Conservation (phyloP, 495 filamentous ascomycete species). For the Corynascus novoguineensis region DNA sequence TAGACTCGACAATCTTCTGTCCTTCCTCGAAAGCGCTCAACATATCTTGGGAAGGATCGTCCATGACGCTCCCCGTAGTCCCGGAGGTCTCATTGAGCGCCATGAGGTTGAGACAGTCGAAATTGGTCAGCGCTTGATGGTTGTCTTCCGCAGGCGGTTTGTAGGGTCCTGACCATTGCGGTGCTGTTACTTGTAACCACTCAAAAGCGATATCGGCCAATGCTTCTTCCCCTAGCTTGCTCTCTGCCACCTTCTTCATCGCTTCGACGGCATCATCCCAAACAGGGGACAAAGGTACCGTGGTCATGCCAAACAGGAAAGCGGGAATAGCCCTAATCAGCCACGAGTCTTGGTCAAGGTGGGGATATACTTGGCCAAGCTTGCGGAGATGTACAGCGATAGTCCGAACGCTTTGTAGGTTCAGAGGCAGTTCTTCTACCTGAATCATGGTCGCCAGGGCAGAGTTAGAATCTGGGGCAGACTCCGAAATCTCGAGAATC, state of each 20-base stretch:
- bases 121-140: constrained; percentile 50
- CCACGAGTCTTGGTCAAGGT: constrained; percentile 52
- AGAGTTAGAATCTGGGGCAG: constrained; percentile 33
- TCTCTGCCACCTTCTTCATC: constrained; percentile 67
- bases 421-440: constrained; percentile 71
- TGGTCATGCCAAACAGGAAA: constrained; percentile 86
- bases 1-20: constrained; percentile 38
- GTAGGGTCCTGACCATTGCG: constrained; percentile 37
- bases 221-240: constrained; percentile 62
- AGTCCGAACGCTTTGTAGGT: constrained; percentile 65
- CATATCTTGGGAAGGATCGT: constrained; percentile 44
- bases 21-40: constrained; percentile 44
- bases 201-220: constrained; percentile 69
- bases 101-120: constrained; percentile 72
- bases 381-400: constrained; percentile 81
- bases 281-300: constrained; percentile 70
- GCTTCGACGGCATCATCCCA: constrained; percentile 79
- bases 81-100: constrained; percentile 47
- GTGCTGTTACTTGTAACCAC: constrained; percentile 65
- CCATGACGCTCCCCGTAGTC: constrained; percentile 35
- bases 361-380: constrained; percentile 57
- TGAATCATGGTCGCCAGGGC: constrained; percentile 54
- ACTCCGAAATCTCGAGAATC: constrained; percentile 52
- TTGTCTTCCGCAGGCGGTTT: constrained; percentile 22
- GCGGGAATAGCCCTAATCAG: constrained; percentile 65